Percentiles rank a stretch among this genome's conserved stretches.
Conservation (phyloP, 1,284 basidiomycete species). For the Malassezia dermatis region DNA sequence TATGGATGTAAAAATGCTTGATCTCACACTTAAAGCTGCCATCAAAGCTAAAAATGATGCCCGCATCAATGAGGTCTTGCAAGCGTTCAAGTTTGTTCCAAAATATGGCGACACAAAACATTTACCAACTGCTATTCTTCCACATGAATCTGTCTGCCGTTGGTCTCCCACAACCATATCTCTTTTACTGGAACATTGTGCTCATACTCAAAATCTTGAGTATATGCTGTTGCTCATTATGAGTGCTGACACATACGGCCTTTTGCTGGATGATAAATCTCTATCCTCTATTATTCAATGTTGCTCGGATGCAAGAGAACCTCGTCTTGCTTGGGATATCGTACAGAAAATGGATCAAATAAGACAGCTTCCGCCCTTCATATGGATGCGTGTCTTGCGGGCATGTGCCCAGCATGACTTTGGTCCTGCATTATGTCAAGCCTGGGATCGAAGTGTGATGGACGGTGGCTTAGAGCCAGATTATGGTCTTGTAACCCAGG, state of each 20-base stretch:
- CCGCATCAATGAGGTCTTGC: slow-evolving; percentile 13
- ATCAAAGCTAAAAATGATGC: slow-evolving; percentile 17
- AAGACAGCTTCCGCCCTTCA: slow-evolving; percentile 14
- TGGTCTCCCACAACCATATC: slow-evolving; percentile 30
- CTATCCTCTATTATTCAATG: slow-evolving; percentile 13
- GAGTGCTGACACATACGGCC: slow-evolving; percentile 13
- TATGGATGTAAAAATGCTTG: slow-evolving; percentile 22
- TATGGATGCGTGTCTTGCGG: slow-evolving; percentile 33
- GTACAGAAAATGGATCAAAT: slow-evolving; percentile 17
- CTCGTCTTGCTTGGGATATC: slow-evolving; percentile 25
- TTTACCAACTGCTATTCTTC: not conserved
- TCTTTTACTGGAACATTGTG: slow-evolving; percentile 22
- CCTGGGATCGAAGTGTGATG: slow-evolving; percentile 25
- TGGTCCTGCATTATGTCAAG: slow-evolving; percentile 24
- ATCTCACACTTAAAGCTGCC: slow-evolving; percentile 23
- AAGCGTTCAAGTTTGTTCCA: not conserved
- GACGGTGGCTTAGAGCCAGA: slow-evolving; percentile 21
- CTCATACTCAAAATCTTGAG: slow-evolving; percentile 25
- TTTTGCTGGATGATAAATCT: slow-evolving; percentile 18
- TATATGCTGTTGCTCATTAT: slow-evolving; percentile 22
- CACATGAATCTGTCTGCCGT: not conserved
- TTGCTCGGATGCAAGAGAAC: slow-evolving; percentile 22
- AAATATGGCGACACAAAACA: not conserved
- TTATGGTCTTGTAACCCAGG: slow-evolving; percentile 23
- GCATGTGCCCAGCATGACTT: slow-evolving; percentile 25